Conservation (phyloP, 495 filamentous ascomycete species). For the Penicillium soppii region DNA sequence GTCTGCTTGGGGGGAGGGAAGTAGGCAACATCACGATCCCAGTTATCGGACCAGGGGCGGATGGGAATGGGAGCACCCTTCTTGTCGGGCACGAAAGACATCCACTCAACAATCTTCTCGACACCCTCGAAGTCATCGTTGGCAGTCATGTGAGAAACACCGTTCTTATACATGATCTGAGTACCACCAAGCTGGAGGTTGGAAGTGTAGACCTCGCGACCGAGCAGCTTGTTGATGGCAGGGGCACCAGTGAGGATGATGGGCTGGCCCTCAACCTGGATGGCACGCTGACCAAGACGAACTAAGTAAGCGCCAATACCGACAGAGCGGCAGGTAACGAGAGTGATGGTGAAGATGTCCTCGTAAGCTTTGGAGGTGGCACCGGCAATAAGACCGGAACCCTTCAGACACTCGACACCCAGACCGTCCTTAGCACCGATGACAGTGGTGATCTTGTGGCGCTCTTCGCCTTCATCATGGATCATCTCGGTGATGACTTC, state of each 20-base stretch:
- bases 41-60: constrained; percentile 76
- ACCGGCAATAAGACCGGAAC: constrained; percentile 96
- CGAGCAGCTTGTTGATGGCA: constrained; percentile 96
- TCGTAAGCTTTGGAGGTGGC: constrained; percentile 96
- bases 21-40: constrained; percentile 91
- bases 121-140: constrained; percentile 97
- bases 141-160: constrained; percentile 98
- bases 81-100: constrained; percentile 94
- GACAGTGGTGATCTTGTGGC: constrained; percentile 92
- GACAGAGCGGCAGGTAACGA: constrained; percentile 96
- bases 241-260: constrained; percentile 98
- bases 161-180: constrained; percentile 99
- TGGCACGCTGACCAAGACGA: constrained; percentile 93
- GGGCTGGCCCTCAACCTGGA: constrained; percentile 98
- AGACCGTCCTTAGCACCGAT: constrained; percentile 94
- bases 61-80: constrained; percentile 87
- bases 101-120: constrained; percentile 96
- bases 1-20: constrained; percentile 80
- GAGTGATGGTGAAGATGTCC: constrained; percentile 97
- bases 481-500: constrained; percentile 89
- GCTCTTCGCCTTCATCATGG: constrained; percentile 80
- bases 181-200: constrained; percentile 98
- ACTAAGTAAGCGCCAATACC: constrained; percentile 98
- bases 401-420: constrained; percentile 95
- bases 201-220: constrained; percentile 97